phyloP scores from a whole-genome alignment of 164 flowering plant species.

The Nymphaea colorata region DNA sequence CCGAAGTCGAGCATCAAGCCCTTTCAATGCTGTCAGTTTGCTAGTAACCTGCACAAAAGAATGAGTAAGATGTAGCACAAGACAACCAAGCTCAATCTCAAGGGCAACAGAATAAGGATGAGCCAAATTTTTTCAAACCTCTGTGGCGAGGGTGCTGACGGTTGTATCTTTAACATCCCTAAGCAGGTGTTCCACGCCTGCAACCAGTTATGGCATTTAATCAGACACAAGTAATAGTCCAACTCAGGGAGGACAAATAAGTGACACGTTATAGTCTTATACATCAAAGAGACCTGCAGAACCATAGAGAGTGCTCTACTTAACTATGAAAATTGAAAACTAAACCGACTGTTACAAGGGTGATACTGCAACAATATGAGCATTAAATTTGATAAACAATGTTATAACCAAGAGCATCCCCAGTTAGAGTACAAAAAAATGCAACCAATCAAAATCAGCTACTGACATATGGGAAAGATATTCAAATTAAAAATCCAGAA shows the following conservation, averaged over 20 bases:
- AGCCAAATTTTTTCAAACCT: constrained; percentile 26
- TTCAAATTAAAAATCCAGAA: no score
- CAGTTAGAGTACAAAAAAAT: no score
- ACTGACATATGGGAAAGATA: no score
- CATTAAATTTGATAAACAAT: no score
- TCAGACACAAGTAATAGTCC: neutral
- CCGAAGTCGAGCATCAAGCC: constrained; percentile 74
- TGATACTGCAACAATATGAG: no score
- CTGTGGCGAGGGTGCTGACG: constrained; percentile 94
- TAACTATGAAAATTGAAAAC: no score
- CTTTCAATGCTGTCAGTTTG: constrained; percentile 82
- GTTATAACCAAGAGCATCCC: no score
- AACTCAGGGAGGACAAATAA: neutral
- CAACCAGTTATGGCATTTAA: neutral
- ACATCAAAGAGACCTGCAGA: neutral
- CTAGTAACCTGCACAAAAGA: constrained; percentile 60
- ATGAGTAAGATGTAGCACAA: neutral
- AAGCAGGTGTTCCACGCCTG: constrained; percentile 97
- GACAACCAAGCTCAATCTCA: neutral
- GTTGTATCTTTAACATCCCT: constrained; percentile 99
- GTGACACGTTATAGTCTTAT: no score
- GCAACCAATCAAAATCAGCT: no score
- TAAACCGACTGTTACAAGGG: no score
- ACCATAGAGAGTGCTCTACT: neutral
- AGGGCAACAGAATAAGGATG: neutral